These are phyloP conservation scores for Selaginella tamariscina DNA, from an alignment of 75 land plant species.

Conservation along the genomic window DNA sequence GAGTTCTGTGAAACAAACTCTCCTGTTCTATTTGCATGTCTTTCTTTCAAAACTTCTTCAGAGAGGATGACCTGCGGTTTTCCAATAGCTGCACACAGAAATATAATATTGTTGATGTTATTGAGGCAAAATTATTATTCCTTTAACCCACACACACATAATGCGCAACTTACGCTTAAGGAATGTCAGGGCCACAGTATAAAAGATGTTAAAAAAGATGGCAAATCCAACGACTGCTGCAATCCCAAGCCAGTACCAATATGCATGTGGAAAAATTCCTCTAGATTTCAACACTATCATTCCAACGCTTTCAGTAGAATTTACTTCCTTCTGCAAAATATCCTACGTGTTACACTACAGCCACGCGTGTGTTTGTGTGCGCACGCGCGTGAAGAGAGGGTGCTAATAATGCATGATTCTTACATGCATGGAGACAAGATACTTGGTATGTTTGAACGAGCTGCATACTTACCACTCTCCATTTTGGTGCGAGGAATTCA, in stretches of 20 bases:
- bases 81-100: not conserved
- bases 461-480: slow-evolving; percentile 2
- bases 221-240: slow-evolving; percentile 3
- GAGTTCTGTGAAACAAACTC: not conserved
- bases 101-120: not conserved
- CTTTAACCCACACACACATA: not conserved
- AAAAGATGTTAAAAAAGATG: not conserved
- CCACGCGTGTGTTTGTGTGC: too few relatives aligned
- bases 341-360: not conserved
- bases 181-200: not conserved
- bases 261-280: not conserved
- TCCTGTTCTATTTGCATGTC: not conserved
- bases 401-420: too few relatives aligned
- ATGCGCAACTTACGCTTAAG: slow-evolving; percentile 5
- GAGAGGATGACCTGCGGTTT: not conserved
- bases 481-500: slow-evolving; percentile 1
- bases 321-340: not conserved
- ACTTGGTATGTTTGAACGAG: too few relatives aligned
- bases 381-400: not conserved
- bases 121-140: not conserved
- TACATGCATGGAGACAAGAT: too few relatives aligned
- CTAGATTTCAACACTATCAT: not conserved
- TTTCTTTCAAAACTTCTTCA: not conserved
- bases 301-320: not conserved
- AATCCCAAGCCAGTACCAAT: slow-evolving; percentile 8